A percentile compares a stretch with the other conserved stretches of the same genome.
phyloP scores from a whole-genome alignment of 2,329 filamentous ascomycete genomes.

The Neoascochyta sp. region DNA sequence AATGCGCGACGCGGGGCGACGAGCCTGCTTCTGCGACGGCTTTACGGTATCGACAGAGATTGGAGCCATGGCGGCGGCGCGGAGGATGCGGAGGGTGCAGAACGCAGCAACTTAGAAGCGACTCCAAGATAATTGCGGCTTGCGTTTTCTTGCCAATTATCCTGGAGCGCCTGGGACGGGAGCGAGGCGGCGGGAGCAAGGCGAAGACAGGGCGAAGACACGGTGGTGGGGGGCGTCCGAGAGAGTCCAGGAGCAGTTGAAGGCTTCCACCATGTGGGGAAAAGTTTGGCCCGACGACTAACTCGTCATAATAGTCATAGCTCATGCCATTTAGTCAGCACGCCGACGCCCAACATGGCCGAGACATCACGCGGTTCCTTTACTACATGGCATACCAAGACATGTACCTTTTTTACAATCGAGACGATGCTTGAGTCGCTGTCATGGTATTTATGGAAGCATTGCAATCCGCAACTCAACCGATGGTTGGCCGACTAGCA shows the following conservation, averaged over 20 bases:
- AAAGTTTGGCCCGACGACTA: conserved; percentile 6
- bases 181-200: conserved; percentile 8
- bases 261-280: conserved; percentile 8
- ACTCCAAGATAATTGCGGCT: conserved; percentile 43
- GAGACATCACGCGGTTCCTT: too few relatives aligned
- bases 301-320: conserved; percentile 2
- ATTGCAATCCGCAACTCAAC: neutral
- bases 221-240: conserved; percentile 13
- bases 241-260: conserved; percentile 11
- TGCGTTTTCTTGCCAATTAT: conserved; percentile 35
- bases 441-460: neutral
- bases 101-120: conserved; percentile 22
- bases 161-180: conserved; percentile 37
- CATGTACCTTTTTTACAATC: neutral
- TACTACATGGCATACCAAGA: too few relatives aligned
- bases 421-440: neutral
- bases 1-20: conserved; percentile 31
- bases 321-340: conserved; percentile 5
- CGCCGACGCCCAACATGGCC: conserved; percentile 5
- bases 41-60: conserved; percentile 22
- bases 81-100: conserved; percentile 1
- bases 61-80: conserved; percentile 26
- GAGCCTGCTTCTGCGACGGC: conserved; percentile 22
- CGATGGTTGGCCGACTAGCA: too few relatives aligned
- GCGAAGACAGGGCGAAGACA: too few relatives aligned